Conservation (phyloP, 164 flowering plant genomes). For the Aristolochia contorta region DNA sequence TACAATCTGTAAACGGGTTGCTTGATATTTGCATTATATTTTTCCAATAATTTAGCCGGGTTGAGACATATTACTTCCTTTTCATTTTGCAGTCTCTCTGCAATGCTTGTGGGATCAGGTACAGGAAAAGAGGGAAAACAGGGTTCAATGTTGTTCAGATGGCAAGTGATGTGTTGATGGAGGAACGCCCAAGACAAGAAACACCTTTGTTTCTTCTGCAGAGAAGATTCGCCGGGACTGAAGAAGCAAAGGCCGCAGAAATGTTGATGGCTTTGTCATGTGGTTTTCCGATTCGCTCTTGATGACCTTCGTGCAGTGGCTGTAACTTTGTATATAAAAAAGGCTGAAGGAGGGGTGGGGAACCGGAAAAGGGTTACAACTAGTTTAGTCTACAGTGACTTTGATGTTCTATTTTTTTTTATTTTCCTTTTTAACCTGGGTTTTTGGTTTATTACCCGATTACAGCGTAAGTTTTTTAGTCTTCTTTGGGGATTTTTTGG, state of each 20-base stretch:
- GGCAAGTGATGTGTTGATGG: background rate
- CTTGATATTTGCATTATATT: too few relatives aligned
- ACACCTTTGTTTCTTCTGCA: background rate
- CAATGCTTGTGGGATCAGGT: slow-evolving; percentile 83
- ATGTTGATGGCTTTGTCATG: slow-evolving; percentile 1
- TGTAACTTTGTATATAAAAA: too few relatives aligned
- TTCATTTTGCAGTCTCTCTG: slow-evolving; percentile 55
- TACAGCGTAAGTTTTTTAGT: too few relatives aligned
- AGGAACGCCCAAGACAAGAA: background rate
- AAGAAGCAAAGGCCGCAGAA: background rate
- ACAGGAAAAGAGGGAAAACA: slow-evolving; percentile 50
- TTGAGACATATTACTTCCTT: background rate
- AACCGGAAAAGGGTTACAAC: too few relatives aligned
- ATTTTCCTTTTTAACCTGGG: too few relatives aligned
- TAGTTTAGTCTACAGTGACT: too few relatives aligned
- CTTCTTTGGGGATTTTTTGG: too few relatives aligned
- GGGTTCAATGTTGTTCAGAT: background rate
- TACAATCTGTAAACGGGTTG: too few relatives aligned
- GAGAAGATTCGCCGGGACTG: background rate
- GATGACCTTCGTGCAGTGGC: background rate
- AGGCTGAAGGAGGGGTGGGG: too few relatives aligned
- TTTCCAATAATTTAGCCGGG: too few relatives aligned
- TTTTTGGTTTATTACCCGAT: too few relatives aligned
- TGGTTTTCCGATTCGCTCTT: background rate
- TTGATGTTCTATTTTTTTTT: too few relatives aligned